Base-by-base conservation (phyloP, 768 basidiomycete species). In the Podaxis pistillaris region DNA sequence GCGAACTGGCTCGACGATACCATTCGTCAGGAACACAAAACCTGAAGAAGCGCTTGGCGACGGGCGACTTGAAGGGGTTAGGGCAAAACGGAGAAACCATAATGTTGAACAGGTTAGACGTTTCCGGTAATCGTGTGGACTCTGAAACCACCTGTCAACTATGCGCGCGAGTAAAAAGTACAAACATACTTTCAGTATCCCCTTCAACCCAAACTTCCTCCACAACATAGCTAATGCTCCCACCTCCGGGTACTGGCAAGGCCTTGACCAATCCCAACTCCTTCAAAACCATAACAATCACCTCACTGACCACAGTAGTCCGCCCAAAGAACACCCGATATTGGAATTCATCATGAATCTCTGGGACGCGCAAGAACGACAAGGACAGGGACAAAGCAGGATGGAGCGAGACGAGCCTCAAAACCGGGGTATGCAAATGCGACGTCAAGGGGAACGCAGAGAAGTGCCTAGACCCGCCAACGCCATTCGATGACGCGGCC, bases 1-100 rank as follows among this genome's bases (percentile, higher is more conserved):
- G 83, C 6, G 86, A 81, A 64, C 83, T 89, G 19, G 86, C 84
- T 17, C 89, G 83, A 61, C 86, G 85, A 72, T 86, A 93, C 92
- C 88, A 93, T 69, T 89, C 87, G 58, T 89, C 89, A 1, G 89
- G 89, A 7, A 94, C 84, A 64, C 87, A 89, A 60, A 93, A 82
- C 28, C 81, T 79, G 68, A 89, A 84, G 7, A 66, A 69, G 8
- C 84, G 83, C 19, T 68, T 75, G 1, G 81, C 80, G 30, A 70
- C 66, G 3, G 59, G 17, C n/a, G 74, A 67, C n/a, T 76, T 74
- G 65, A 80, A 79, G 0, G 79, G 76, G 65, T 82, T 82, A 9
- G 78, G 66, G 55, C 70, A 67, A 41, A 75, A 76, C 0, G 83
- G 77, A 13, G 75, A 74, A 53, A 70, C 72, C 17, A 84, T 58